Evolutionary conservation across 306 rosid species (phyloP).

Genomic region (Aeschynomene evenia): DNA sequence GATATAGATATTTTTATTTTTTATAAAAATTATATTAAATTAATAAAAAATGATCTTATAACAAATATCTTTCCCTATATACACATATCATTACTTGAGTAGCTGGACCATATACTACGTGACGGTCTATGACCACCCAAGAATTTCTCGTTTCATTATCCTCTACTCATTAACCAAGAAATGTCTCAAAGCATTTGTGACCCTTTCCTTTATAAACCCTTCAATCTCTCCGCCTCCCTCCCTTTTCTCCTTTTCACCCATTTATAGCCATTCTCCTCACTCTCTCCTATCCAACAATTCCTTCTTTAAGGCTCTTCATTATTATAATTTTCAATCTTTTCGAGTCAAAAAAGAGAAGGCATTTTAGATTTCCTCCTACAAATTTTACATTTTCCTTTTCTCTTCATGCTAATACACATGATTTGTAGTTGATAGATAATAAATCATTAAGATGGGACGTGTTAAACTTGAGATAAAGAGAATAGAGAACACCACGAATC

Average conservation of each 20-base stretch:
- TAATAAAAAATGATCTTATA: too few species aligned
- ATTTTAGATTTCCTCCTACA: slow-evolving; percentile 36
- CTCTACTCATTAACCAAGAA: slow-evolving; percentile 3
- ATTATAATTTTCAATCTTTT: neutral
- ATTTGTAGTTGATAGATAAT: neutral
- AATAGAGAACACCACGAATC: slow-evolving; percentile 70
- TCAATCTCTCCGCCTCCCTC: slow-evolving; percentile 48
- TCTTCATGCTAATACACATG: neutral
- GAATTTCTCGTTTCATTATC: too few species aligned
- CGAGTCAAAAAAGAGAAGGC: slow-evolving; percentile 23
- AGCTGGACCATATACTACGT: too few species aligned
- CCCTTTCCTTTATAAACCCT: slow-evolving; percentile 43
- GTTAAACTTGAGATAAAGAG: slow-evolving; percentile 82
- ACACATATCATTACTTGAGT: too few species aligned
- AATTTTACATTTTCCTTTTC: slow-evolving; percentile 28
- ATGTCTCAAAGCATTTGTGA: slow-evolving; percentile 21
- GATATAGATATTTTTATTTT: too few species aligned
- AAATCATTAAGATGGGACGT: slow-evolving; percentile 58
- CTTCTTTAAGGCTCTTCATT: slow-evolving; percentile 53
- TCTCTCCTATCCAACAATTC: slow-evolving; percentile 47
- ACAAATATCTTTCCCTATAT: too few species aligned
- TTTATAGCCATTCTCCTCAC: slow-evolving; percentile 52
- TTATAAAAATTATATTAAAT: too few species aligned
- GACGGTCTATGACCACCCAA: too few species aligned
- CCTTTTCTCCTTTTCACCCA: slow-evolving; percentile 53